These are phyloP conservation scores for Clonostachys sp. DNA, from an alignment of 2,329 filamentous ascomycete genomes.

Conservation along the genomic window DNA sequence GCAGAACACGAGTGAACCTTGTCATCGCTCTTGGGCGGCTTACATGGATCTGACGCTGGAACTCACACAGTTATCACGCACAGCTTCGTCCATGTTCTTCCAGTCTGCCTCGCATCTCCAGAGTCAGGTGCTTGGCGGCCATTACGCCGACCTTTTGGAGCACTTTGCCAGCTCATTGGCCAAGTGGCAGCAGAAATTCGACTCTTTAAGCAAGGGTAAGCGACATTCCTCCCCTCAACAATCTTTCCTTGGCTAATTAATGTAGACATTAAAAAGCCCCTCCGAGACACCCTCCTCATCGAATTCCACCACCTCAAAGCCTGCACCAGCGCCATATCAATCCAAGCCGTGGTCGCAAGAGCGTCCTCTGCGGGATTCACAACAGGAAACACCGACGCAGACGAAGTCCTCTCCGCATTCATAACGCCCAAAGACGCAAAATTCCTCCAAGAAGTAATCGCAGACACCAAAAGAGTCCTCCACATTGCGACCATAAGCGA, in stretches of 20 bases:
- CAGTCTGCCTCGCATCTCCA: constrained; percentile 9
- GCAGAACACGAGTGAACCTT: neutral
- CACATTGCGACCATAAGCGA: constrained; percentile 7
- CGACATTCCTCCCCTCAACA: too few species aligned
- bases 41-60: constrained; percentile 10
- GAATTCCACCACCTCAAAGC: constrained; percentile 12
- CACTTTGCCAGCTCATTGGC: constrained; percentile 8
- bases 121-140: constrained; percentile 7
- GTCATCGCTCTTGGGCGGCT: neutral
- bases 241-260: too few species aligned
- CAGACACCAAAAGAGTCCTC: constrained; percentile 8
- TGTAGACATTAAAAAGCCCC: constrained; percentile 2
- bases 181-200: constrained; percentile 8
- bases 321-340: constrained; percentile 10
- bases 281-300: constrained; percentile 6
- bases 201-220: too few species aligned
- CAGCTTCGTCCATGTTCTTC: constrained; percentile 13
- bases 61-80: constrained; percentile 8
- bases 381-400: neutral
- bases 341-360: constrained; percentile 11
- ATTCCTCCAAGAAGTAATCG: constrained; percentile 11
- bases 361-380: constrained; percentile 1
- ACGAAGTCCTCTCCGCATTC: constrained; percentile 6
- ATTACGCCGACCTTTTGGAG: constrained; percentile 9
- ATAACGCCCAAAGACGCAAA: constrained; percentile 9